Conservation (phyloP, 345 rosid species). For the Alliaria petiolata region DNA sequence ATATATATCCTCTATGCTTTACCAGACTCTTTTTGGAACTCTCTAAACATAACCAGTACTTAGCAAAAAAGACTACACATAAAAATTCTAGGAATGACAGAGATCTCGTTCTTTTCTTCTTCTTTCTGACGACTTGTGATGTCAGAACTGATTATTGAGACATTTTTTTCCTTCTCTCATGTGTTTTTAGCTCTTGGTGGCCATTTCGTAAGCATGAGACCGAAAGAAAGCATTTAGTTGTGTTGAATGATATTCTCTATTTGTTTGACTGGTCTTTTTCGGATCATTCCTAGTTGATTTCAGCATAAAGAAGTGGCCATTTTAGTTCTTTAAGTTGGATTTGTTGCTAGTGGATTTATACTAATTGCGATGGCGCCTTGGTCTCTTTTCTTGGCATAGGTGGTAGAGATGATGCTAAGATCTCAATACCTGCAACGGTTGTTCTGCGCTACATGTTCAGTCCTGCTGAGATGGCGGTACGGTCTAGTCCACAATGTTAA, state of each 20-base stretch:
- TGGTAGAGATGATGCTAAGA: constrained; percentile 91
- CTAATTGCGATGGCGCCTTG: not conserved
- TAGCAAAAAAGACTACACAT: not conserved
- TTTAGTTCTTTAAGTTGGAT: constrained; percentile 7
- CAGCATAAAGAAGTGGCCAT: constrained; percentile 7
- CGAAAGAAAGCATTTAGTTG: not conserved
- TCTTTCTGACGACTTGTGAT: too few species aligned
- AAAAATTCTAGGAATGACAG: not conserved
- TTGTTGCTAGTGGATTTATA: not conserved
- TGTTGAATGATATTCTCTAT: not conserved
- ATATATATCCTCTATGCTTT: not conserved
- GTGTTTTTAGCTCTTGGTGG: too few species aligned
- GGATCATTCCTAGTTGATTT: not conserved
- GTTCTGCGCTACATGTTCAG: constrained; percentile 83
- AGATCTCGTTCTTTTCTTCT: too few species aligned
- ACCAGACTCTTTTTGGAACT: not conserved
- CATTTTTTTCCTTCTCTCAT: too few species aligned
- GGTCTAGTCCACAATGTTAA: constrained; percentile 3
- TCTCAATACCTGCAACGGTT: constrained; percentile 68
- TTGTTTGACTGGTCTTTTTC: not conserved
- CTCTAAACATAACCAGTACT: not conserved
- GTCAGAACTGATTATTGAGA: too few species aligned
- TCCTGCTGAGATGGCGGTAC: constrained; percentile 85
- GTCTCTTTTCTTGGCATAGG: constrained; percentile 43
- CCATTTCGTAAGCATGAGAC: too few species aligned